Evolutionary conservation across 2,329 filamentous ascomycete genomes (phyloP).

Genomic region (Talaromyces sp.): DNA sequence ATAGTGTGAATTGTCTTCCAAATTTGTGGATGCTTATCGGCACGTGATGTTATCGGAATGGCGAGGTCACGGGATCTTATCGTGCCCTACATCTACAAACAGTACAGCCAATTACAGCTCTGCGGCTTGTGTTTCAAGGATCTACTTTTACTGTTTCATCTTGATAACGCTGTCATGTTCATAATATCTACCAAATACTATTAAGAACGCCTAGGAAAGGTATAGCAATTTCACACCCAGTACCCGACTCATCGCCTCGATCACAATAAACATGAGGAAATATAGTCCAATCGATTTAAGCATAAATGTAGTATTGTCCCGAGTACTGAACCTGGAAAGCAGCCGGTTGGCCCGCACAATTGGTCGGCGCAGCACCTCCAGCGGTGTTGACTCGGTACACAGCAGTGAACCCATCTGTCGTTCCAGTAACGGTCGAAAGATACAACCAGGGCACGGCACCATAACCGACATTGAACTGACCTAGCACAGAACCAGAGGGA

Average conservation of each 20-base stretch:
- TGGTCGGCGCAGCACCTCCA: constrained; percentile 71
- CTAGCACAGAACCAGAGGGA: constrained; percentile 58
- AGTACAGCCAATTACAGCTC: background rate
- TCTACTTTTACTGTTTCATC: background rate
- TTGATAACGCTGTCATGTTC: background rate
- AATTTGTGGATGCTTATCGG: constrained; percentile 22
- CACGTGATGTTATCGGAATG: constrained; percentile 25
- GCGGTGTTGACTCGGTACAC: constrained; percentile 83
- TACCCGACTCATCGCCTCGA: background rate
- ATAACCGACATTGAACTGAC: constrained; percentile 57
- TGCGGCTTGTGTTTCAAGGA: background rate
- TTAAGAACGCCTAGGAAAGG: constrained; percentile 1
- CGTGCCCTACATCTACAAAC: constrained; percentile 16
- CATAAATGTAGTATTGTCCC: constrained; percentile 70
- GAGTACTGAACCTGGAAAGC: constrained; percentile 75
- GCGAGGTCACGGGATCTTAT: constrained; percentile 28
- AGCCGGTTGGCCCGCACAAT: constrained; percentile 63
- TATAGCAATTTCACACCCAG: background rate
- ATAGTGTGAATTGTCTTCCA: constrained; percentile 25
- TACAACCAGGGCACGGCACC: constrained; percentile 78
- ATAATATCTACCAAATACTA: background rate
- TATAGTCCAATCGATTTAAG: background rate
- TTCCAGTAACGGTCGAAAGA: constrained; percentile 53
- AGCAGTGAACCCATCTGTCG: constrained; percentile 64
- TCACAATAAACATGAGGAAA: background rate